Conservation (phyloP, 2,329 filamentous ascomycete species). For the Diaporthe longicolla region DNA sequence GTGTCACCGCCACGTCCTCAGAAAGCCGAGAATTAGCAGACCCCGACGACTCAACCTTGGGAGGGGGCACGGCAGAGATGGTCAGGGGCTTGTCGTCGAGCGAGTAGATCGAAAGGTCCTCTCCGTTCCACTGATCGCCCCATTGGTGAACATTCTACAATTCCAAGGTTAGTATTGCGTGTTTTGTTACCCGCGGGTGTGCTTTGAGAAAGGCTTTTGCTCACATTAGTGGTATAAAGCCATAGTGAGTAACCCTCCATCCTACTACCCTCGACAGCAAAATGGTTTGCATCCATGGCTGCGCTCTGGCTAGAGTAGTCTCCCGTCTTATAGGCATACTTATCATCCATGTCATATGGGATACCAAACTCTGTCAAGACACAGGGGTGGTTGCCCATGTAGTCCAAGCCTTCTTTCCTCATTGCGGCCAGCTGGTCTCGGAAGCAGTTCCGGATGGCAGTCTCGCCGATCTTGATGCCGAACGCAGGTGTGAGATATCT, state of each 20-base stretch:
- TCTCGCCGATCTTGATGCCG: constrained; percentile 92
- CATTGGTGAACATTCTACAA: constrained; percentile 84
- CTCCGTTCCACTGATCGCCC: constrained; percentile 97
- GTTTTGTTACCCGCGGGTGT: no score
- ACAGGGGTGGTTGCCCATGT: constrained; percentile 90
- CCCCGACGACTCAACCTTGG: constrained; percentile 50
- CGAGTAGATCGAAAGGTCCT: constrained; percentile 93
- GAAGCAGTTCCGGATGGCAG: constrained; percentile 93
- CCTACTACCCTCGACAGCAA: constrained; percentile 85
- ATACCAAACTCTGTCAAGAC: constrained; percentile 97
- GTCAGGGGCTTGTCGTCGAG: constrained; percentile 80
- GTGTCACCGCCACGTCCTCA: constrained; percentile 73
- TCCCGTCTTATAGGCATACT: constrained; percentile 94
- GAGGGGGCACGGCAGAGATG: constrained; percentile 54
- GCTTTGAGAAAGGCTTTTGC: constrained; percentile 42
- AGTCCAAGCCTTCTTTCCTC: constrained; percentile 86
- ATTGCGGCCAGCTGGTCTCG: constrained; percentile 88
- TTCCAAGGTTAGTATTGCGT: constrained; percentile 43
- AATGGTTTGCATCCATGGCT: constrained; percentile 97
- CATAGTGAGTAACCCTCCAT: constrained; percentile 91
- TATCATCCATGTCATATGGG: constrained; percentile 98
- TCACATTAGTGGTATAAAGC: constrained; percentile 83
- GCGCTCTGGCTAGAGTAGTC: constrained; percentile 94
- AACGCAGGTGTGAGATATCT: constrained; percentile 91
- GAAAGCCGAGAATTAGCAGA: constrained; percentile 53